Conservation (phyloP, 352 stramenopile genomes). For the Phytophthora pisi region DNA sequence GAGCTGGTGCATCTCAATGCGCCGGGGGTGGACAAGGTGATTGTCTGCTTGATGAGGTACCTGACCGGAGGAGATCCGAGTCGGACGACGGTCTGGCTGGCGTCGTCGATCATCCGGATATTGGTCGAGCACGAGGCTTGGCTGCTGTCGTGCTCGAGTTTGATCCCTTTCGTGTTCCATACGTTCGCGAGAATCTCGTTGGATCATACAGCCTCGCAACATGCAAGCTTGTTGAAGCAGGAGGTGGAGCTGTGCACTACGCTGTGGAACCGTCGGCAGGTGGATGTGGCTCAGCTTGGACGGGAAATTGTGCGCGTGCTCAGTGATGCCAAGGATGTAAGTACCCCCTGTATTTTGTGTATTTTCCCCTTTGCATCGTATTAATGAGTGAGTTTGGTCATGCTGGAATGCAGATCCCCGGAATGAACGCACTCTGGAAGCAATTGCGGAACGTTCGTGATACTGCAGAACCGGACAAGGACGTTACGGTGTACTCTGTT, state of each 20-base stretch:
- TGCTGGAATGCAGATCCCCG: constrained; percentile 52
- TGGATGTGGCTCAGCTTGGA: constrained; percentile 70
- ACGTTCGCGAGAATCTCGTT: constrained; percentile 76
- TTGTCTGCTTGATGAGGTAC: constrained; percentile 80
- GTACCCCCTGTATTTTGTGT: constrained; percentile 4
- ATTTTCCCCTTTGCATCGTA: neutral
- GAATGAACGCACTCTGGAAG: constrained; percentile 86
- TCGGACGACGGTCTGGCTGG: constrained; percentile 78
- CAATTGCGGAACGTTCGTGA: constrained; percentile 74
- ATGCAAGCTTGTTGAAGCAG: constrained; percentile 74
- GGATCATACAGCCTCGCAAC: constrained; percentile 57
- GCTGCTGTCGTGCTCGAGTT: constrained; percentile 69
- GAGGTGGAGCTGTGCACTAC: constrained; percentile 81
- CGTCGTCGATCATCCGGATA: constrained; percentile 79
- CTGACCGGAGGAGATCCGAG: constrained; percentile 68
- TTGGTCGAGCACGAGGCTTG: constrained; percentile 81
- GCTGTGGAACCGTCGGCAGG: constrained; percentile 72
- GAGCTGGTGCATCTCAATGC: constrained; percentile 81
- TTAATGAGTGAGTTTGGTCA: constrained; percentile 12
- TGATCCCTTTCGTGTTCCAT: constrained; percentile 86
- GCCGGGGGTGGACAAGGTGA: constrained; percentile 72
- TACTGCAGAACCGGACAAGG: constrained; percentile 46
- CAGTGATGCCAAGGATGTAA: constrained; percentile 82
- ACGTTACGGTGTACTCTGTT: constrained; percentile 62
- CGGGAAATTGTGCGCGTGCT: constrained; percentile 81